Conservation (phyloP, 2,329 filamentous ascomycete species). For the Venturia aucupariae region DNA sequence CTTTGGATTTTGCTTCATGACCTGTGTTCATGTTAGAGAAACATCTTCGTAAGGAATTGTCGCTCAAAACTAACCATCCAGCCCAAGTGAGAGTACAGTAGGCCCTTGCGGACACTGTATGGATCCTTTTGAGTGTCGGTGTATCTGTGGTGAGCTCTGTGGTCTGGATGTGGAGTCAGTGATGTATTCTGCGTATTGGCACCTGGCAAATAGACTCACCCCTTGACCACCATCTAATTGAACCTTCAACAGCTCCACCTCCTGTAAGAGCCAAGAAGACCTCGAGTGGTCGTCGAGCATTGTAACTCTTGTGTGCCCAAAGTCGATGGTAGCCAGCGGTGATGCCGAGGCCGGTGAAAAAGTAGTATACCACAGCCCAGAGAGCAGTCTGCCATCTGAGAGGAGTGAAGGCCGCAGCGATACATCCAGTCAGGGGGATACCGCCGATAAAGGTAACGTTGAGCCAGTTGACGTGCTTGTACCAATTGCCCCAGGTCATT, state of each 20-base stretch:
- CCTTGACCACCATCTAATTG: conserved; percentile 41
- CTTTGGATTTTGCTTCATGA: conserved; percentile 46
- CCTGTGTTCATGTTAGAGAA: not conserved
- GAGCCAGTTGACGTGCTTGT: conserved; percentile 91
- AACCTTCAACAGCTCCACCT: conserved; percentile 41
- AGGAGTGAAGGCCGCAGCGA: conserved; percentile 73
- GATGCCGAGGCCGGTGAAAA: conserved; percentile 65
- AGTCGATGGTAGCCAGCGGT: conserved; percentile 30
- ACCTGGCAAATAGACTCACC: too few relatives aligned
- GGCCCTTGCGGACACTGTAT: conserved; percentile 44
- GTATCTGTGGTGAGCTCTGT: conserved; percentile 44
- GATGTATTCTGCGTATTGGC: too few relatives aligned
- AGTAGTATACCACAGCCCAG: conserved; percentile 73
- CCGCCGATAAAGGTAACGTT: conserved; percentile 74
- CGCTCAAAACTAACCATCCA: conserved; percentile 35
- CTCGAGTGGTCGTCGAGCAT: conserved; percentile 35
- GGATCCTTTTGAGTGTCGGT: conserved; percentile 45
- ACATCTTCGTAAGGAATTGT: not conserved
- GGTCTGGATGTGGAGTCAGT: conserved; percentile 22
- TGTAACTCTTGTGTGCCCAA: conserved; percentile 40
- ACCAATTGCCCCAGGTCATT: conserved; percentile 76
- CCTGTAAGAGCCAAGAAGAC: conserved; percentile 41
- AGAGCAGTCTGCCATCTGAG: conserved; percentile 62
- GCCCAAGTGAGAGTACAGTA: conserved; percentile 42
- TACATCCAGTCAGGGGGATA: conserved; percentile 64